These are phyloP conservation scores for Cyberlindnera xylosilytica DNA, from an alignment of 805 yeast genomes.

Conservation along the genomic window DNA sequence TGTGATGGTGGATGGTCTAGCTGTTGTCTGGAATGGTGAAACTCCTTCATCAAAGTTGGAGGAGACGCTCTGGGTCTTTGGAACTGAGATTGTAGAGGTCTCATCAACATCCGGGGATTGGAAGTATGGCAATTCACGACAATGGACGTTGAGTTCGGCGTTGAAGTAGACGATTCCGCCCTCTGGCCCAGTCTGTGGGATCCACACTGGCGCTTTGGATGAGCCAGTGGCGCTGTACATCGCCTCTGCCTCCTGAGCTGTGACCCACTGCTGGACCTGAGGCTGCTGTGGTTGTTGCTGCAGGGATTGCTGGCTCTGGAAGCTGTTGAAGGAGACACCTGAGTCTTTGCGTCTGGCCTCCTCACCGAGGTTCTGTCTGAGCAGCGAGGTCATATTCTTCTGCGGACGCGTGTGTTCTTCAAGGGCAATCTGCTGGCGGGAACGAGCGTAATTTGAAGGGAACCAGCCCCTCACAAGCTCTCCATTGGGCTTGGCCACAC, in stretches of 20 bases:
- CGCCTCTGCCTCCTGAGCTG: constrained; percentile 36
- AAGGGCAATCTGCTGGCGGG: constrained; percentile 9
- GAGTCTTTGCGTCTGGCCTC: constrained; percentile 43
- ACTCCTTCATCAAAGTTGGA: not conserved
- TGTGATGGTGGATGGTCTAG: constrained; percentile 19
- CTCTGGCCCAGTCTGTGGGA: constrained; percentile 53
- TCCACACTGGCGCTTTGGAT: constrained; percentile 49
- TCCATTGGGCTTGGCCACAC: constrained; percentile 30
- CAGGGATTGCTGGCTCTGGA: constrained; percentile 19
- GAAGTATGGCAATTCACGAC: constrained; percentile 55
- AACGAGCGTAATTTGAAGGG: constrained; percentile 56
- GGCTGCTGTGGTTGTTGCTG: constrained; percentile 4
- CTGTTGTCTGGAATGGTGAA: constrained; percentile 1
- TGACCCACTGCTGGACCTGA: constrained; percentile 26
- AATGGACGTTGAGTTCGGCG: constrained; percentile 55
- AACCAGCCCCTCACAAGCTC: constrained; percentile 70
- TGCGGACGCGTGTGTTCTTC: constrained; percentile 8
- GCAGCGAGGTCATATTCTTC: constrained; percentile 16
- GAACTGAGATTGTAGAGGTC: constrained; percentile 27
- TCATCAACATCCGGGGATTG: constrained; percentile 35
- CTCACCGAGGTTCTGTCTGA: constrained; percentile 24
- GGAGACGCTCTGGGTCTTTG: too few species aligned
- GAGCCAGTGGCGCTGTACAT: constrained; percentile 33
- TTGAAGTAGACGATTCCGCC: constrained; percentile 59
- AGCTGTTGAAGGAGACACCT: constrained; percentile 41